Conservation (phyloP, 257 asterid genomes). For the Dorcoceras hygrometricum region DNA sequence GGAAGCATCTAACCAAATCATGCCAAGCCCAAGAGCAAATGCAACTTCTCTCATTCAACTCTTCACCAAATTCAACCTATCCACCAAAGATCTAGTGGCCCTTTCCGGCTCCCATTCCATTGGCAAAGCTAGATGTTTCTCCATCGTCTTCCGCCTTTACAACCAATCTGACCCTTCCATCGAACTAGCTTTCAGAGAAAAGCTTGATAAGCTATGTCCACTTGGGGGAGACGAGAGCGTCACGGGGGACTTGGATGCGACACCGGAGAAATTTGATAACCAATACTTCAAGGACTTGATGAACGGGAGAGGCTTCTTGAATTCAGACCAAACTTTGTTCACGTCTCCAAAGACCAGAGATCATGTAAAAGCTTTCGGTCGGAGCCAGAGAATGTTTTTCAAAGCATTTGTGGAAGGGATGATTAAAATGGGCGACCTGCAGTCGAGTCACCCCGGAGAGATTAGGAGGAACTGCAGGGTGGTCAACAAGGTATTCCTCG, state of each 20-base stretch:
- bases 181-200: slow-evolving; percentile 42
- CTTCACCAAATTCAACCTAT: slow-evolving; percentile 60
- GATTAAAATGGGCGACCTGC: slow-evolving; percentile 76
- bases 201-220: slow-evolving; percentile 63
- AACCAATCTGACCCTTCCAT: slow-evolving; percentile 92
- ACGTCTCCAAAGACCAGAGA: slow-evolving; percentile 44
- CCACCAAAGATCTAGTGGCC: slow-evolving; percentile 71
- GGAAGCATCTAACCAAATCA: slow-evolving; percentile 63
- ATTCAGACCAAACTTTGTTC: slow-evolving; percentile 68
- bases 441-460: slow-evolving; percentile 58
- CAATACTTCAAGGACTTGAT: slow-evolving; percentile 75
- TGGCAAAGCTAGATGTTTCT: slow-evolving; percentile 83
- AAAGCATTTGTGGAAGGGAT: slow-evolving; percentile 64
- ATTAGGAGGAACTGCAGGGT: slow-evolving; percentile 62
- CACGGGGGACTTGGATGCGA: slow-evolving; percentile 66
- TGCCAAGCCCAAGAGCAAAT: slow-evolving; percentile 96
- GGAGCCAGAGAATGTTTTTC: slow-evolving; percentile 38
- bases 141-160: slow-evolving; percentile 78
- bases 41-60: slow-evolving; percentile 63
- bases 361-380: slow-evolving; percentile 48
- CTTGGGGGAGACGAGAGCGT: slow-evolving; percentile 62
- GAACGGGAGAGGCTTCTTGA: slow-evolving; percentile 68
- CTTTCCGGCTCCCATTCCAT: slow-evolving; percentile 96
- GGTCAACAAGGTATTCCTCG: slow-evolving; percentile 37
- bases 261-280: slow-evolving; percentile 65